Base-by-base conservation (phyloP, 805 yeast species). In the Lipomyces sp. region DNA sequence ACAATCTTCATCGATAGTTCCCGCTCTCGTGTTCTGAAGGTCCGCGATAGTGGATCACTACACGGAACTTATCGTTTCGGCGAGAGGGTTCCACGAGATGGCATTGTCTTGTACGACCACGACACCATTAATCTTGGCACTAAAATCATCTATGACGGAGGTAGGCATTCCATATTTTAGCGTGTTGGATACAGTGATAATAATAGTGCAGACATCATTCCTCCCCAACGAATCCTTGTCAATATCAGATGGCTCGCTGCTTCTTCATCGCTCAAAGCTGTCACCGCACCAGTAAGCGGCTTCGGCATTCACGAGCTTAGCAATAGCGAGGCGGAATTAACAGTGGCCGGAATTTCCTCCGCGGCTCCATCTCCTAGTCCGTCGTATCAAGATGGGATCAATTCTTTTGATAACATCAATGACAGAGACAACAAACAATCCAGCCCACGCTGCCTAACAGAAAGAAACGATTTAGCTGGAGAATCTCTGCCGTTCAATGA, bases 21-120 rank as follows among this genome's bases (percentile, higher is more conserved):
- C 39, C 37, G n/a, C 24, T n/a, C 34, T 24, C 30, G 33, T 11
- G 24, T 39, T 10, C n/a, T 60, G 30, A 35, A 24, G 18, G 57
- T 60, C 7, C 50, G 51, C 29, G 64, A 60, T 24, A 29, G 33
- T 37, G 60, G 64, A 15, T 60, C 64, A 8, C 51, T 53, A 1
- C 59, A 54, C 32, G 64, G 64, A 11, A 60, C 64, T 29, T 60
- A 34, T 60, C 51, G 35, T 24, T 13, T 13, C 35, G 62, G 61
- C 7, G 62, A 53, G 62, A 53, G 54, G 6, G 24, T 54, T 15
- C 32, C 53, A 6, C 29, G 11, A 24, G 18, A 29, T 6, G 59
- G 54, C 8, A 32, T 29, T 32, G 60, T 24, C 8, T 34, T 60
- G 53, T 11, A 8, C 4, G 15, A 60, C 13, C 33, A 51, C 10